Percentiles rank a stretch among this genome's conserved stretches.
phyloP scores from a whole-genome alignment of 345 rosid species.

The Anacardium occidentale region DNA sequence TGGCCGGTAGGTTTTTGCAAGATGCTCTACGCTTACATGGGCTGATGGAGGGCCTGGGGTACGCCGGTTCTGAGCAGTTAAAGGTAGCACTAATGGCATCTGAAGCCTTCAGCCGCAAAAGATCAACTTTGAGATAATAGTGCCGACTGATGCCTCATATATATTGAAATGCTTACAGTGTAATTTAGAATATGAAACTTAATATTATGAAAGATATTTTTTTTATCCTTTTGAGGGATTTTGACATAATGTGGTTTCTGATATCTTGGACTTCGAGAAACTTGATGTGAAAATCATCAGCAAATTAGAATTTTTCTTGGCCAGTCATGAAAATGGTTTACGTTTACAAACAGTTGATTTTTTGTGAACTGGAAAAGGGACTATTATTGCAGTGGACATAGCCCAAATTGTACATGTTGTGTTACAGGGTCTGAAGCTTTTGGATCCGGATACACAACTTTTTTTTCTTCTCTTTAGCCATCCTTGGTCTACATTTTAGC shows the following conservation, averaged over 20 bases:
- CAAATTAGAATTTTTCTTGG: not conserved
- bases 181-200: too few relatives aligned
- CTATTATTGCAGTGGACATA: too few relatives aligned
- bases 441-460: too few relatives aligned
- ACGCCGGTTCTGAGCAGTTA: constrained; percentile 38
- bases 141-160: not conserved
- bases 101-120: constrained; percentile 23
- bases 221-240: not conserved
- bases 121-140: constrained; percentile 22
- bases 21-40: constrained; percentile 55
- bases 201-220: too few relatives aligned
- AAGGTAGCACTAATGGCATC: constrained; percentile 31
- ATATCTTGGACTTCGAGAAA: too few relatives aligned
- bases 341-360: too few relatives aligned
- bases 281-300: not conserved
- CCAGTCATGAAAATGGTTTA: not conserved
- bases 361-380: too few relatives aligned
- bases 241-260: not conserved
- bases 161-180: too few relatives aligned
- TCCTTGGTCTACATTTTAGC: too few relatives aligned
- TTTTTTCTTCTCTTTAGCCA: too few relatives aligned
- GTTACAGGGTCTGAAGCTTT: too few relatives aligned
- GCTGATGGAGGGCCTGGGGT: constrained; percentile 61
- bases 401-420: too few relatives aligned
- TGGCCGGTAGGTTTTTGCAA: constrained; percentile 56